Percentiles rank a stretch among this genome's conserved stretches.
These are phyloP conservation scores for Friedmanniomyces endolithicus DNA, from an alignment of 495 filamentous ascomycete genomes.

Conservation along the genomic window DNA sequence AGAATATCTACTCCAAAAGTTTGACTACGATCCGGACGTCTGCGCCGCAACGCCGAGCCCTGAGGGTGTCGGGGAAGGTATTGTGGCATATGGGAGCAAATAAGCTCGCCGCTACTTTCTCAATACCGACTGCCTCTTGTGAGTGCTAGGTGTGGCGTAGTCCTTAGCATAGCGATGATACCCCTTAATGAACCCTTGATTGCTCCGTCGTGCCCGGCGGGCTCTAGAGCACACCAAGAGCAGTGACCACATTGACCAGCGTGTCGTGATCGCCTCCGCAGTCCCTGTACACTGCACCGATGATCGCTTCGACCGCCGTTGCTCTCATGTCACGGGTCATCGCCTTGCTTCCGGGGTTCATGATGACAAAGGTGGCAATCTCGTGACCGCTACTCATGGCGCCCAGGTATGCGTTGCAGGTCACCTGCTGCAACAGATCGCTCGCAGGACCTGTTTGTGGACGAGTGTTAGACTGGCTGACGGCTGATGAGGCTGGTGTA, in stretches of 20 bases:
- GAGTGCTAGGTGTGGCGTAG: too few species aligned
- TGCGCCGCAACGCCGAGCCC: slow-evolving; percentile 72
- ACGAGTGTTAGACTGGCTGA: background rate
- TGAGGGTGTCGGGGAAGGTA: slow-evolving; percentile 58
- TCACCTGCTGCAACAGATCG: background rate
- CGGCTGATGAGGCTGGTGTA: background rate
- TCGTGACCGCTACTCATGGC: background rate
- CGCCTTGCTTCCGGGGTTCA: background rate
- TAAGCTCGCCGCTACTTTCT: too few species aligned
- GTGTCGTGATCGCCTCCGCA: background rate
- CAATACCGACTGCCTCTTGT: too few species aligned
- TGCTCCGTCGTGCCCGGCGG: too few species aligned
- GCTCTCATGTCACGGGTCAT: background rate
- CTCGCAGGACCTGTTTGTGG: background rate
- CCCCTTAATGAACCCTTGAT: background rate
- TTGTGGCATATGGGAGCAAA: slow-evolving; percentile 1
- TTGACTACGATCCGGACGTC: slow-evolving; percentile 66
- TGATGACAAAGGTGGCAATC: background rate
- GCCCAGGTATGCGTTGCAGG: background rate
- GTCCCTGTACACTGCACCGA: slow-evolving; percentile 1
- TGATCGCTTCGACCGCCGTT: slow-evolving; percentile 1
- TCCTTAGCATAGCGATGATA: background rate
- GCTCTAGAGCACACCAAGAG: background rate
- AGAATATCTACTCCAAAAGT: slow-evolving; percentile 52
- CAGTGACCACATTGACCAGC: background rate